Evolutionary conservation across 2,329 filamentous ascomycete genomes (phyloP).

Genomic region (Hypoxylon sp.): DNA sequence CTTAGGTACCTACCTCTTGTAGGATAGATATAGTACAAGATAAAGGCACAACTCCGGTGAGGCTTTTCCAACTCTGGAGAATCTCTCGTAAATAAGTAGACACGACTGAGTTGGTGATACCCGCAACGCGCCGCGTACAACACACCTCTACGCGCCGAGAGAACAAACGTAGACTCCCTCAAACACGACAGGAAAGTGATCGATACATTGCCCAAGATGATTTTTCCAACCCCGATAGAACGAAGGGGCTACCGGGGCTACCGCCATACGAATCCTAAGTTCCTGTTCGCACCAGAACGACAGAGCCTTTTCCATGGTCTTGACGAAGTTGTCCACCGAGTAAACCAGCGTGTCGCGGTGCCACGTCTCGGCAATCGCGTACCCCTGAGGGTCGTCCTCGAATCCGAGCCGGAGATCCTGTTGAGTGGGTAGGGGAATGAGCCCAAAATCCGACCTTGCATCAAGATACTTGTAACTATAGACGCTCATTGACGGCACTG

Average conservation of each 20-base stretch:
- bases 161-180: not conserved
- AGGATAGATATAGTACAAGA: too few relatives aligned
- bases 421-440: not conserved
- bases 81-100: too few relatives aligned
- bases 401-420: not conserved
- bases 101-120: too few relatives aligned
- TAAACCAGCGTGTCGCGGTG: not conserved
- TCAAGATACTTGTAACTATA: not conserved
- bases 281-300: not conserved
- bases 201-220: too few relatives aligned
- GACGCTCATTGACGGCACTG: not conserved
- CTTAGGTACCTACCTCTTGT: too few relatives aligned
- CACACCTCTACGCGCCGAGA: not conserved
- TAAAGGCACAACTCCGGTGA: too few relatives aligned
- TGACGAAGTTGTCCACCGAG: not conserved
- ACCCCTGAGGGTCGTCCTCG: not conserved
- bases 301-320: not conserved
- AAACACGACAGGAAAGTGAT: not conserved
- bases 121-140: not conserved
- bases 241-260: not conserved
- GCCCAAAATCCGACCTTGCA: not conserved
- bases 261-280: not conserved
- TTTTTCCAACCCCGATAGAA: not conserved
- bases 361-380: not conserved
- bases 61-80: too few relatives aligned